Evolutionary conservation across 768 basidiomycete species (phyloP), one percentile per base, ranked within the genome.

Genomic region (Pisolithus orientalis): DNA sequence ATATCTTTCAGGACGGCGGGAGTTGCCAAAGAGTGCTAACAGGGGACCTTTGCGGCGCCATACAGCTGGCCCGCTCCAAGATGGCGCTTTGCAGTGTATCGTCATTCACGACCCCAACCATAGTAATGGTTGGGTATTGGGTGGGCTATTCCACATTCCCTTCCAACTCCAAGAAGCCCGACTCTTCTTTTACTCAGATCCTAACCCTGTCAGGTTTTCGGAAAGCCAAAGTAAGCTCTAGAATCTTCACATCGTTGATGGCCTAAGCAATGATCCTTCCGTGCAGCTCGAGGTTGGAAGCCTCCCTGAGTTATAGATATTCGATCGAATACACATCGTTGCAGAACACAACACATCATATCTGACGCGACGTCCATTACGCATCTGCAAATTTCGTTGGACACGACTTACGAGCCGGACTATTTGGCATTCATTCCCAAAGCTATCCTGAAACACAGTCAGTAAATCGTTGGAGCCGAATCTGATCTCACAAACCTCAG

Each of bases 401-500:
- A 76, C 50, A 65, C 66, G 25, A 72, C 73, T 25, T 59, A 66
- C 25, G 62, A 62, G 39, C 57, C 53, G 5, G 62, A 70, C 43
- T 25, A 70, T 13, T 55, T 70, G 49, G 49, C 57, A 0, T 63
- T 73, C 55, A 51, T 76, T 27, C 61, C 65, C 94, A 60, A 94
- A 94, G 49, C 93, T 93, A 11, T 94, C 93, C 93, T 95, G 70
- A 4, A 44, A 53, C 44, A 21, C 21, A 28, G 54, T 61, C 13
- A 54, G 60, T 38, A 47, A 48, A 44, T 51, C 32, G 38, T 14
- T 37, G 43, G 27, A 44, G 1, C 17, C 24, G 31, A 10, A 44
- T 42, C 17, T 4, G 31, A 13, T 16, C 4, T 25, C 43, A 45
- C 69, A 80, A 51, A 93, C 95, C 83, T 96, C 94, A 11, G 94